Conservation (phyloP, 106 monocot genomes). For the Gastrodia elata region DNA sequence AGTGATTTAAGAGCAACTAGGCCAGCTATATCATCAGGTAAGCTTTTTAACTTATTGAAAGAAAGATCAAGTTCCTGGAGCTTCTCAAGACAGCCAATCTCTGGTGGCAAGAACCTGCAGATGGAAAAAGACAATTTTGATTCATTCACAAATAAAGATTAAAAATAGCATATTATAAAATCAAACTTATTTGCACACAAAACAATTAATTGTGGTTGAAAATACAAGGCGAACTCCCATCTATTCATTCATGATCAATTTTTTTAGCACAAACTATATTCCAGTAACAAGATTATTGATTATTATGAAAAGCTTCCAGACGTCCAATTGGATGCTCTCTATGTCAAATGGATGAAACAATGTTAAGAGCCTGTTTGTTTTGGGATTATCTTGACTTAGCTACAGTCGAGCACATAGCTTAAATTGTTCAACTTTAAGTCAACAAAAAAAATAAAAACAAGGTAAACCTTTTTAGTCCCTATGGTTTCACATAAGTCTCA, state of each 20-base stretch:
- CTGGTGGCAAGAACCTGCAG: slow-evolving; percentile 80
- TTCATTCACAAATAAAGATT: neutral
- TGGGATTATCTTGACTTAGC: too few relatives aligned
- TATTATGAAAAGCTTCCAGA: neutral
- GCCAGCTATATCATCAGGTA: slow-evolving; percentile 64
- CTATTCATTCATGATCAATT: neutral
- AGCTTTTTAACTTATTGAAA: slow-evolving; percentile 92
- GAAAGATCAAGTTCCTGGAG: slow-evolving; percentile 94
- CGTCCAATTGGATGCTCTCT: neutral
- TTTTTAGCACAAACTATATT: neutral
- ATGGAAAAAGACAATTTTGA: neutral
- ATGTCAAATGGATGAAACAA: neutral
- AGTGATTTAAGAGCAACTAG: slow-evolving; percentile 57
- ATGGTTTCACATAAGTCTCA: too few relatives aligned
- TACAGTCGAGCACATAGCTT: too few relatives aligned
- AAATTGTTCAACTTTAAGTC: too few relatives aligned
- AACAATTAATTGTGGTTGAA: neutral
- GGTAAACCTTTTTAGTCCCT: too few relatives aligned
- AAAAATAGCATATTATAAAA: slow-evolving; percentile 1
- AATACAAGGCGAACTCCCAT: neutral
- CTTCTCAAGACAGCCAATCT: slow-evolving; percentile 69
- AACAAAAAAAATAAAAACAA: too few relatives aligned
- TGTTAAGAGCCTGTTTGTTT: too few relatives aligned
- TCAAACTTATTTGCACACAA: neutral
- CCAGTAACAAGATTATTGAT: neutral